These are phyloP conservation scores for Fusarium dlaminii DNA, from an alignment of 2,329 filamentous ascomycete species.

Conservation along the genomic window DNA sequence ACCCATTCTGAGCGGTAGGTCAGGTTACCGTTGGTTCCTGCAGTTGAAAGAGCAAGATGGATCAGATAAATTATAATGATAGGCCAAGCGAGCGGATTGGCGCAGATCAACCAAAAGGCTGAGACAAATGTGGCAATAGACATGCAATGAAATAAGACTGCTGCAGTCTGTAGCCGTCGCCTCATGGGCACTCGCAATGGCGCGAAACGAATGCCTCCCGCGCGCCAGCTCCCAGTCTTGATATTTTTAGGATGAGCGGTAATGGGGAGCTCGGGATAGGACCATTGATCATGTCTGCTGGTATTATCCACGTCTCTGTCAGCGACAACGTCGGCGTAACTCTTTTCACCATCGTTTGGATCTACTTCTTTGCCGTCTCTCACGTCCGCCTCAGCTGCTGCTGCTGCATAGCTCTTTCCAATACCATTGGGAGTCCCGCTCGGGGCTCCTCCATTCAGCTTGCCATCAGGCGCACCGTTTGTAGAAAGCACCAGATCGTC, in stretches of 20 bases:
- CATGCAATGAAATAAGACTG: constrained; percentile 78
- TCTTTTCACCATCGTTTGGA: constrained; percentile 14
- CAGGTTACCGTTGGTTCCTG: constrained; percentile 78
- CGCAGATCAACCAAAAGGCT: constrained; percentile 89
- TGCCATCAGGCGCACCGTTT: constrained; percentile 23
- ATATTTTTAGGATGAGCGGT: constrained; percentile 25
- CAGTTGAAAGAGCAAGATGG: constrained; percentile 82
- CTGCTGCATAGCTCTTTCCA: constrained; percentile 16
- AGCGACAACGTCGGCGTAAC: constrained; percentile 35
- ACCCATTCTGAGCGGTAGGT: constrained; percentile 78
- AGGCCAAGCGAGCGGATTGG: constrained; percentile 93
- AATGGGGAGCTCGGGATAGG: constrained; percentile 45
- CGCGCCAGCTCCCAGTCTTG: constrained; percentile 48
- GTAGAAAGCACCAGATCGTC: constrained; percentile 19
- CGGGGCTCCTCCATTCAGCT: not conserved
- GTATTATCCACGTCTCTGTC: constrained; percentile 14
- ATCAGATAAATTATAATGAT: constrained; percentile 79
- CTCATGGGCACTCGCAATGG: constrained; percentile 78
- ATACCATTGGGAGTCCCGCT: not conserved
- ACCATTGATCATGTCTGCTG: constrained; percentile 17
- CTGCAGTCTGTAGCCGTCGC: constrained; percentile 79
- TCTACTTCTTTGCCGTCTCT: not conserved
- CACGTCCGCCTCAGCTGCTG: constrained; percentile 14
- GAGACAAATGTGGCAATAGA: constrained; percentile 77
- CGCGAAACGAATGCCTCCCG: constrained; percentile 79